Evolutionary conservation across 371 early-diverging fungal species (phyloP).

Genomic region (Spiromyces aspiralis): DNA sequence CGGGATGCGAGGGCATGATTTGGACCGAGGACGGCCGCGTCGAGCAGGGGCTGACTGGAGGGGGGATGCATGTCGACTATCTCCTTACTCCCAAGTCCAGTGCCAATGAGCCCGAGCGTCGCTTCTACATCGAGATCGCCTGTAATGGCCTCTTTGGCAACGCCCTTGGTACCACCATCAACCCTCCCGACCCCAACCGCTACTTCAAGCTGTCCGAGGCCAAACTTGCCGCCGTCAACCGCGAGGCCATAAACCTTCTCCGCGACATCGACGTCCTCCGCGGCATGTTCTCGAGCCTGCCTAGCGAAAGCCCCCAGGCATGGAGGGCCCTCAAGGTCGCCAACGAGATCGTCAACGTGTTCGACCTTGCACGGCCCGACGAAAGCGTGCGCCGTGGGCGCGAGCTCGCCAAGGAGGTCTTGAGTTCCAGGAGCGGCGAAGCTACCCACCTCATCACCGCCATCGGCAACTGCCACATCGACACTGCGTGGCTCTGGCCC

Average conservation of each 20-base stretch:
- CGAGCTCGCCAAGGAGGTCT: constrained; percentile 40
- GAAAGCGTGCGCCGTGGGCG: constrained; percentile 36
- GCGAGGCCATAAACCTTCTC: constrained; percentile 43
- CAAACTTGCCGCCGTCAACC: constrained; percentile 53
- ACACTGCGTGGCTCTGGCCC: constrained; percentile 80
- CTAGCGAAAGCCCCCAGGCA: constrained; percentile 42
- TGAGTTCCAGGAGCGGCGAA: constrained; percentile 37
- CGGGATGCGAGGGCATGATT: constrained; percentile 72
- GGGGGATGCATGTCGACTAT: constrained; percentile 50
- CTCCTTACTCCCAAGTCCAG: constrained; percentile 41
- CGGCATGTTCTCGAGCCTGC: constrained; percentile 61
- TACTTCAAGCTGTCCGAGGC: constrained; percentile 28
- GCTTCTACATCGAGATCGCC: constrained; percentile 76
- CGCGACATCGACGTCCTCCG: constrained; percentile 63
- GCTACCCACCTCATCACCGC: constrained; percentile 47
- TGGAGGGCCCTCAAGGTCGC: constrained; percentile 64
- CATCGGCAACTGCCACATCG: constrained; percentile 70
- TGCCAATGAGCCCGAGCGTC: constrained; percentile 33
- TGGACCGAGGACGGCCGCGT: constrained; percentile 71
- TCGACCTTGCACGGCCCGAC: constrained; percentile 33
- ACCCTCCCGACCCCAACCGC: constrained; percentile 53
- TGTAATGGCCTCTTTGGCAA: constrained; percentile 90
- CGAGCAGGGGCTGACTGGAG: constrained; percentile 82
- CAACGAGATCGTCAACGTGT: constrained; percentile 65
- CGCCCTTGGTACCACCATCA: constrained; percentile 36